A percentile compares a stretch with the other conserved stretches of the same genome.
Conservation (phyloP, 768 basidiomycete genomes). For the Boletus tomentosulus region DNA sequence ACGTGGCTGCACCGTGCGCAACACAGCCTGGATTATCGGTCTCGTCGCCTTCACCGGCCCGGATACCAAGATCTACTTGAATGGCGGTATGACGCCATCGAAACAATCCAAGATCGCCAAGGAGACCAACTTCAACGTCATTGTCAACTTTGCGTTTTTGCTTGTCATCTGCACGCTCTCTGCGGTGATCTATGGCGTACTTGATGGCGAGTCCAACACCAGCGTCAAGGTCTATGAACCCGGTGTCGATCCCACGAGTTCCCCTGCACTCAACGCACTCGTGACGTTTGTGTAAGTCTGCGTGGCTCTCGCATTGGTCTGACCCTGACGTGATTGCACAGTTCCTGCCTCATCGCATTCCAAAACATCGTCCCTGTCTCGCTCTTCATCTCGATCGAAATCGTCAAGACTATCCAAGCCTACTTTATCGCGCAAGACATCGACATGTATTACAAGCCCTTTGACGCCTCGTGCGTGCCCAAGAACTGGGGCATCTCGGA, state of each 20-base stretch:
- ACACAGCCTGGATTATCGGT: constrained; percentile 90
- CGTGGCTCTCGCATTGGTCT: background rate
- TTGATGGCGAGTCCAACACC: constrained; percentile 54
- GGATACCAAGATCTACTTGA: constrained; percentile 90
- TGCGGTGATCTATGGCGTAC: constrained; percentile 72
- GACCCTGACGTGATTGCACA: constrained; percentile 29
- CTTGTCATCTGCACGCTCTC: constrained; percentile 71
- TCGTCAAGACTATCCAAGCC: constrained; percentile 97
- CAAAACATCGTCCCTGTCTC: constrained; percentile 97
- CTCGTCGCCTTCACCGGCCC: constrained; percentile 91
- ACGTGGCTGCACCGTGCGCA: constrained; percentile 85
- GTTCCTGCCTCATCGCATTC: constrained; percentile 91
- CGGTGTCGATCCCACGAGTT: constrained; percentile 58
- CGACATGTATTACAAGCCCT: constrained; percentile 92
- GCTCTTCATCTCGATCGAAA: constrained; percentile 95
- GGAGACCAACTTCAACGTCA: constrained; percentile 97
- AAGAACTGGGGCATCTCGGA: constrained; percentile 99
- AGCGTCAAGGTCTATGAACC: constrained; percentile 73
- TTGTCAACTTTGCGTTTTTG: constrained; percentile 86
- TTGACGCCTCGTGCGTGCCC: constrained; percentile 85
- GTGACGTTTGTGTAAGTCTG: constrained; percentile 85
- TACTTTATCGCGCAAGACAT: constrained; percentile 94
- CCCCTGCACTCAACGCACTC: constrained; percentile 65
- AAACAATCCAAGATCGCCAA: constrained; percentile 97
- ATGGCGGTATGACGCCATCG: constrained; percentile 91